A percentile compares a stretch with the other conserved stretches of the same genome.
phyloP scores from a whole-genome alignment of 306 rosid species.

The Sicyos edulis region DNA sequence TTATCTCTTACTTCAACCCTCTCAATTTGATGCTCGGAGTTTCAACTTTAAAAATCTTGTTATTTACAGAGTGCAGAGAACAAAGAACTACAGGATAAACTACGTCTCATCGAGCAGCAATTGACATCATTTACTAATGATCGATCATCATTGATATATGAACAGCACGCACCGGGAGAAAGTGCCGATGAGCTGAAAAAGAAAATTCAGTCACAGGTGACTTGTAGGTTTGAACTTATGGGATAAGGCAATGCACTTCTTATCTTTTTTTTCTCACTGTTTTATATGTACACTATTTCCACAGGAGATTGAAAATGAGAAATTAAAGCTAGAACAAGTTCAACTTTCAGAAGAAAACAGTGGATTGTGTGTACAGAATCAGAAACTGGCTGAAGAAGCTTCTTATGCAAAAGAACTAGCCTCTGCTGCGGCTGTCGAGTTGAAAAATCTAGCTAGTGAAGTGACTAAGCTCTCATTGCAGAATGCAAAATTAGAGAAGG shows the following conservation, averaged over 20 bases:
- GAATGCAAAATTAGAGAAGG: slow-evolving; percentile 81
- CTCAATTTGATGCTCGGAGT: not conserved
- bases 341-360: slow-evolving; percentile 85
- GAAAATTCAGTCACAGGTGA: slow-evolving; percentile 90
- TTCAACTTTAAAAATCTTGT: slow-evolving; percentile 1
- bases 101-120: slow-evolving; percentile 63
- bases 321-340: slow-evolving; percentile 76
- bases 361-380: slow-evolving; percentile 86
- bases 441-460: slow-evolving; percentile 95
- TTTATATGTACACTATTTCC: not conserved
- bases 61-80: slow-evolving; percentile 67
- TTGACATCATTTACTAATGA: slow-evolving; percentile 40
- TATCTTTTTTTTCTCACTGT: not conserved
- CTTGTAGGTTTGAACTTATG: not conserved
- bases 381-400: slow-evolving; percentile 96
- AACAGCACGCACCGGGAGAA: slow-evolving; percentile 42
- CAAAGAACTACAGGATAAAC: slow-evolving; percentile 59
- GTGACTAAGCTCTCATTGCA: slow-evolving; percentile 86
- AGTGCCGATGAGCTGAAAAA: slow-evolving; percentile 55
- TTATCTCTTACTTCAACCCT: slow-evolving; percentile 11
- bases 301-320: slow-evolving; percentile 91
- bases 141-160: slow-evolving; percentile 32
- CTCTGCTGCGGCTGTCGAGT: slow-evolving; percentile 97
- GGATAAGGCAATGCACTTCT: not conserved
- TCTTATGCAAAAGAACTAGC: slow-evolving; percentile 97